Evolutionary conservation across 2,329 filamentous ascomycete species (phyloP).

Genomic region (Plenodomus biglobosus): DNA sequence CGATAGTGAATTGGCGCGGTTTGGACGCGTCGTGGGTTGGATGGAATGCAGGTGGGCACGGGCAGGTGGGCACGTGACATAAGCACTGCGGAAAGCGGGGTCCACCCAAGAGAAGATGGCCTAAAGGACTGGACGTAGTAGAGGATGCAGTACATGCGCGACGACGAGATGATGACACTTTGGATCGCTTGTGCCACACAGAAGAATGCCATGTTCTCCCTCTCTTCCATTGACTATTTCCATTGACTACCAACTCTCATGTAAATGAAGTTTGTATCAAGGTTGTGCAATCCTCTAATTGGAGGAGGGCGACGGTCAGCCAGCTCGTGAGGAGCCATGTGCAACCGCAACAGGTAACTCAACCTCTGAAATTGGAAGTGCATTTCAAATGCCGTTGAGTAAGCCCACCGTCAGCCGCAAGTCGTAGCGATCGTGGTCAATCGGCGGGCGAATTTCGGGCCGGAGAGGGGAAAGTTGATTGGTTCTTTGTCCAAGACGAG

Average conservation of each 20-base stretch:
- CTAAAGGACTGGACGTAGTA: not conserved
- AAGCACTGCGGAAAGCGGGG: not conserved
- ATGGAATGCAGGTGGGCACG: constrained; percentile 5
- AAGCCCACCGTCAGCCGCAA: not conserved
- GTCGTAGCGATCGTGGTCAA: not conserved
- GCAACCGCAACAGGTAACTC: not conserved
- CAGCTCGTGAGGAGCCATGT: too few species aligned
- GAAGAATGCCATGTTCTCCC: too few species aligned
- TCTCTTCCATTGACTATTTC: too few species aligned
- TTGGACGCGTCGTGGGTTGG: constrained; percentile 10
- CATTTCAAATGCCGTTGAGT: not conserved
- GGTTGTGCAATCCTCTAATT: too few species aligned
- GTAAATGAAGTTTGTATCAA: too few species aligned
- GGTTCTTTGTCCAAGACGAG: not conserved
- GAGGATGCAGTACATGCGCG: too few species aligned
- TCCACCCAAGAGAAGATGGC: too few species aligned
- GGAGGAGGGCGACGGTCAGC: too few species aligned
- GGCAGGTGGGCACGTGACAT: constrained; percentile 14
- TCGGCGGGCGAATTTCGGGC: constrained; percentile 5
- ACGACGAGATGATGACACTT: too few species aligned
- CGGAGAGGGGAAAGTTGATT: constrained; percentile 1
- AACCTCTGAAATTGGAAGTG: not conserved
- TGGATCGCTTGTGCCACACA: too few species aligned
- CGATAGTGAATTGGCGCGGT: constrained; percentile 16
- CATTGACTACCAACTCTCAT: too few species aligned